Conservation (phyloP, 768 basidiomycete species). For the Gymnopilus dilepis region DNA sequence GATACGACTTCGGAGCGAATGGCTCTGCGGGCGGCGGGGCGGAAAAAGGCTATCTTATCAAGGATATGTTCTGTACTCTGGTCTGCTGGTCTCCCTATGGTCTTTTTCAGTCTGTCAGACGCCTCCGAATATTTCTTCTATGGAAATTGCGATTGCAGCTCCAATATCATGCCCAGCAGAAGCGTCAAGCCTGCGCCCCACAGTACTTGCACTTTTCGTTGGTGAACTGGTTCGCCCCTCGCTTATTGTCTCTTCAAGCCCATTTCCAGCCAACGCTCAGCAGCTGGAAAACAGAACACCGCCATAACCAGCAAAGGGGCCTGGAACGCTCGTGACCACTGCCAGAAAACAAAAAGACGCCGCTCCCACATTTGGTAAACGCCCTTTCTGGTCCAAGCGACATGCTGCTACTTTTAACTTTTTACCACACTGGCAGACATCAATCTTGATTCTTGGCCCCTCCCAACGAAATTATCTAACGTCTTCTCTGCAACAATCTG, state of each 20-base stretch:
- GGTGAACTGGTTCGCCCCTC: neutral
- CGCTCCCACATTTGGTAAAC: neutral
- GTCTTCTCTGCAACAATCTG: neutral
- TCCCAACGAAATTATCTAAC: neutral
- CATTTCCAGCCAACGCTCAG: neutral
- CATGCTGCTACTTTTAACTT: neutral
- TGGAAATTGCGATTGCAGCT: neutral
- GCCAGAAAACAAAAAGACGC: conserved; percentile 1
- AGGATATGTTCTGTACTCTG: neutral
- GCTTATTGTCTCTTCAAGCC: neutral
- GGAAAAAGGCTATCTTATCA: neutral
- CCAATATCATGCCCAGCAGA: neutral
- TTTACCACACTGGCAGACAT: too few species aligned
- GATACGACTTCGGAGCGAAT: neutral
- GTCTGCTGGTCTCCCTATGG: too few species aligned
- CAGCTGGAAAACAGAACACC: neutral
- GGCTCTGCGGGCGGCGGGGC: neutral
- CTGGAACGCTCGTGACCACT: neutral
- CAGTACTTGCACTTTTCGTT: neutral
- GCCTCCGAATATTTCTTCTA: neutral
- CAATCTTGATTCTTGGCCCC: neutral
- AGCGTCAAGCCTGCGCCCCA: neutral
- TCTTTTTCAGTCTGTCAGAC: neutral
- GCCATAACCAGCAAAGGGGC: neutral
- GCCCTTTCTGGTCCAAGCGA: neutral